phyloP scores from a whole-genome alignment of 345 rosid genomes.

The Capsella bursapastoris region DNA sequence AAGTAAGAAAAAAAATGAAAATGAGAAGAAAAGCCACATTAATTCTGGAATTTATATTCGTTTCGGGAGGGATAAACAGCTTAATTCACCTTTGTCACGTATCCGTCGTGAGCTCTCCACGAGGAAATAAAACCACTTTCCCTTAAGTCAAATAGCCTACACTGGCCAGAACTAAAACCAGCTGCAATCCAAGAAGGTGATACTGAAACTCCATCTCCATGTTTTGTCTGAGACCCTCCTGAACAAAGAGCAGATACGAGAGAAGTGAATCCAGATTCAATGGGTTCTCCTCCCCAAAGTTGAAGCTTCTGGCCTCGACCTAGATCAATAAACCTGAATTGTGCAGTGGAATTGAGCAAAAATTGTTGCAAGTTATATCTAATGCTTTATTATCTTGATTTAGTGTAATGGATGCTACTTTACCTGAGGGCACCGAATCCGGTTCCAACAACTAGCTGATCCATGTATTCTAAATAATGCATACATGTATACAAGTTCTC shows the following conservation, averaged over 20 bases:
- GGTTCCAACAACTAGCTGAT: constrained; percentile 75
- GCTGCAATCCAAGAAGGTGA: constrained; percentile 82
- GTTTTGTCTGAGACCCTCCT: constrained; percentile 61
- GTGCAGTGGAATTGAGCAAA: constrained; percentile 5
- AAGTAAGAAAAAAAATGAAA: constrained; percentile 16
- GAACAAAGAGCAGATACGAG: constrained; percentile 87
- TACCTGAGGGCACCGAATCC: constrained; percentile 93
- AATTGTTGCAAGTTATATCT: constrained; percentile 9
- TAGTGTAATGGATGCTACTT: constrained; percentile 22
- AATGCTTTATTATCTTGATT: not conserved
- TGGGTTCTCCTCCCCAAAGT: constrained; percentile 77
- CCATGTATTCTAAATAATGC: constrained; percentile 68
- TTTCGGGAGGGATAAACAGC: not conserved
- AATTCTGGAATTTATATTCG: not conserved
- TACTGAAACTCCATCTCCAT: constrained; percentile 53
- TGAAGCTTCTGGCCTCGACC: constrained; percentile 79
- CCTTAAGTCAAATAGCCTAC: constrained; percentile 78
- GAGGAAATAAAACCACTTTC: constrained; percentile 68
- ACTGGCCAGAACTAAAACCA: constrained; percentile 89
- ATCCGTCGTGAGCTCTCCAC: constrained; percentile 95
- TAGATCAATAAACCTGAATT: constrained; percentile 71
- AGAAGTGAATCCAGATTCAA: constrained; percentile 73
- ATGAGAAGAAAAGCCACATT: constrained; percentile 8
- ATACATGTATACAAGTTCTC: constrained; percentile 87
- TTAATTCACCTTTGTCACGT: constrained; percentile 70